Evolutionary conservation across 441 rosid species (phyloP).

Genomic region (Gossypium trilobum): DNA sequence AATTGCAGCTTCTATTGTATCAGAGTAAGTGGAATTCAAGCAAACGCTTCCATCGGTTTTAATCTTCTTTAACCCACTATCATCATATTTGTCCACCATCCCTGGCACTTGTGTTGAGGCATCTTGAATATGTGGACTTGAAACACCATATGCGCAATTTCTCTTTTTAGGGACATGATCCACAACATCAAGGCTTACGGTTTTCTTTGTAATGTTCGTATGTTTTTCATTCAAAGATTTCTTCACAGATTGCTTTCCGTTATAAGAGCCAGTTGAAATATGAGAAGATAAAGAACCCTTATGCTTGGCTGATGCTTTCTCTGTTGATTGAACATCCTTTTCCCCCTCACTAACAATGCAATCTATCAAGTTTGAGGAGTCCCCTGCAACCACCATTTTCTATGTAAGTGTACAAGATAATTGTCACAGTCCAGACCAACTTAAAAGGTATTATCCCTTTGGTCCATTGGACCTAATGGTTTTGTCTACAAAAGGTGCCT

Average conservation of each 20-base stretch:
- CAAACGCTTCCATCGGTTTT: constrained; percentile 24
- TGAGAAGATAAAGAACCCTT: constrained; percentile 16
- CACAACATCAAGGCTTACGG: constrained; percentile 6
- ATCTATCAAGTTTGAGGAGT: constrained; percentile 7
- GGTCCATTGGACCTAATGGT: neutral
- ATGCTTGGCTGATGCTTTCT: constrained; percentile 1
- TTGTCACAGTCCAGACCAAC: neutral
- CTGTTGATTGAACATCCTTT: constrained; percentile 11
- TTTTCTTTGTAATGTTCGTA: constrained; percentile 2
- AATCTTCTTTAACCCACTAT: constrained; percentile 22
- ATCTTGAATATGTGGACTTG: constrained; percentile 18
- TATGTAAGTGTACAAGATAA: neutral
- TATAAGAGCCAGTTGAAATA: constrained; percentile 18
- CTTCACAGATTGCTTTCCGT: neutral
- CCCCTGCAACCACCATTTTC: constrained; percentile 12
- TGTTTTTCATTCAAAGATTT: constrained; percentile 11
- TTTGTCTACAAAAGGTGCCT: neutral
- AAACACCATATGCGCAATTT: constrained; percentile 25
- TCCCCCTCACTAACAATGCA: constrained; percentile 11
- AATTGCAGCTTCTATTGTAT: constrained; percentile 47
- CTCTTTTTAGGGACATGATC: constrained; percentile 17
- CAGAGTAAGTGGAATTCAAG: constrained; percentile 36
- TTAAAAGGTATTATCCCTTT: neutral
- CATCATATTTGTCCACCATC: neutral
- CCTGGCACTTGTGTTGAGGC: constrained; percentile 19